Evolutionary conservation across 2,329 filamentous ascomycete species (phyloP).

Genomic region (Talaromyces sp.): DNA sequence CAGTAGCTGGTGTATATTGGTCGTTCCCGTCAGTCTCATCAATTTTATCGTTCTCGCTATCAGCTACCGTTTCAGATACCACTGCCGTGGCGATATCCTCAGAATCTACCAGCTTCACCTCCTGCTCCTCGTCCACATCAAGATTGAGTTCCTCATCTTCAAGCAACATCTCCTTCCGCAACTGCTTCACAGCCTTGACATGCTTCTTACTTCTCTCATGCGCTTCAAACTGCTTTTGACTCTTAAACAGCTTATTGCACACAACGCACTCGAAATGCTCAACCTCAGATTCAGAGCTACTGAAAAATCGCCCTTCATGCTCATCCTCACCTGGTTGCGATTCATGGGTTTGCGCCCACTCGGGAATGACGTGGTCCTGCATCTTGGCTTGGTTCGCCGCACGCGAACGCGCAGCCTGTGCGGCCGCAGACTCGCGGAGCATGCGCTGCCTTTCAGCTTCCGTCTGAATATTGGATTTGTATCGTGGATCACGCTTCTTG

Average conservation of each 20-base stretch:
- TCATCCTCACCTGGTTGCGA: slow-evolving; percentile 39
- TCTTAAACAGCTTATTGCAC: slow-evolving; percentile 71
- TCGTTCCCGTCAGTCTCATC: background rate
- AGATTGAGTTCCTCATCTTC: slow-evolving; percentile 59
- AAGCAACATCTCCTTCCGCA: slow-evolving; percentile 76
- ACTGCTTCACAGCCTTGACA: slow-evolving; percentile 73
- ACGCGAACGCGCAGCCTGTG: slow-evolving; percentile 77
- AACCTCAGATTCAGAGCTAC: slow-evolving; percentile 46
- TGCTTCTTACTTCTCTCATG: slow-evolving; percentile 98
- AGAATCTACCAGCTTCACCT: slow-evolving; percentile 11
- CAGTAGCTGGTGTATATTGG: background rate
- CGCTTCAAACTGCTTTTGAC: slow-evolving; percentile 82
- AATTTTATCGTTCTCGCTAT: no score
- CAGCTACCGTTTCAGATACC: background rate
- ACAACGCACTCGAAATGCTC: slow-evolving; percentile 61
- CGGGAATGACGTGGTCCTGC: slow-evolving; percentile 60
- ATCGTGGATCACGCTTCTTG: slow-evolving; percentile 85
- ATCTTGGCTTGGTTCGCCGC: slow-evolving; percentile 76
- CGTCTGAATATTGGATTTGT: slow-evolving; percentile 69
- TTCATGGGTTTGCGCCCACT: slow-evolving; percentile 59
- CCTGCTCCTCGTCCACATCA: slow-evolving; percentile 10
- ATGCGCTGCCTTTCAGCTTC: slow-evolving; percentile 76
- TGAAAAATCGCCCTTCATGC: slow-evolving; percentile 44
- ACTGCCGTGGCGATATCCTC: background rate
- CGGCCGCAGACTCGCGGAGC: slow-evolving; percentile 71